Conservation (phyloP, 805 yeast species). For the Kodamaea fukazawae region DNA sequence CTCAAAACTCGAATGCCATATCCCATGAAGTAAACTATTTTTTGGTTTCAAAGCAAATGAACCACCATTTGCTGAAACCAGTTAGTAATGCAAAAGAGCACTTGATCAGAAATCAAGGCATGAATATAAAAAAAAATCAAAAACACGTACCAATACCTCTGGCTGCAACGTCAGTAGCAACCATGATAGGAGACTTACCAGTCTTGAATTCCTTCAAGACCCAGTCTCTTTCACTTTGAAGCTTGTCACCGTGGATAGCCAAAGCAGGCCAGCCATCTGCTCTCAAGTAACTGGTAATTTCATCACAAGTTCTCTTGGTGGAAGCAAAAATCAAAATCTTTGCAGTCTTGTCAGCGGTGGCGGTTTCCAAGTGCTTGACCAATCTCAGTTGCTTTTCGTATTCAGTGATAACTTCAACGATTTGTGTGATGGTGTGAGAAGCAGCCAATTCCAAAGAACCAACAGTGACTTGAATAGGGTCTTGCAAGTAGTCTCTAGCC, state of each 20-base stretch:
- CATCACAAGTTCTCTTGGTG: conserved; percentile 98
- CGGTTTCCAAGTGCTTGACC: conserved; percentile 75
- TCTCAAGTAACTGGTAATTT: conserved; percentile 85
- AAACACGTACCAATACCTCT: conserved; percentile 95
- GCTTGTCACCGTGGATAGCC: conserved; percentile 98
- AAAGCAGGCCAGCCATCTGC: conserved; percentile 98
- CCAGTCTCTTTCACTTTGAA: conserved; percentile 98
- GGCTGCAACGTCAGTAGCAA: conserved; percentile 99
- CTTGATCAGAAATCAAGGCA: neutral
- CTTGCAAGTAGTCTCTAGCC: conserved; percentile 86
- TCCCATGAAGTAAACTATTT: conserved; percentile 10
- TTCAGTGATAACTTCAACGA: conserved; percentile 86
- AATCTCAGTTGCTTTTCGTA: conserved; percentile 93
- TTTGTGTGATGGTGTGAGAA: conserved; percentile 91
- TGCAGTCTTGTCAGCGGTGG: conserved; percentile 66
- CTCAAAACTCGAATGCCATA: conserved; percentile 4
- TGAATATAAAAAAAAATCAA: conserved; percentile 8
- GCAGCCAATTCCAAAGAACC: conserved; percentile 97
- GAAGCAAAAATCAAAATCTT: conserved; percentile 89
- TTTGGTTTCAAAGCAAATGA: neutral
- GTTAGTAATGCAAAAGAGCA: no score
- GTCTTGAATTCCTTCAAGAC: conserved; percentile 87
- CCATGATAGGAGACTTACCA: conserved; percentile 95
- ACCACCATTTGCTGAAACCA: neutral
- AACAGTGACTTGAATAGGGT: conserved; percentile 93